These are phyloP conservation scores for Ceratocystis colombiana DNA, from an alignment of 2,329 filamentous ascomycete genomes.

Conservation along the genomic window DNA sequence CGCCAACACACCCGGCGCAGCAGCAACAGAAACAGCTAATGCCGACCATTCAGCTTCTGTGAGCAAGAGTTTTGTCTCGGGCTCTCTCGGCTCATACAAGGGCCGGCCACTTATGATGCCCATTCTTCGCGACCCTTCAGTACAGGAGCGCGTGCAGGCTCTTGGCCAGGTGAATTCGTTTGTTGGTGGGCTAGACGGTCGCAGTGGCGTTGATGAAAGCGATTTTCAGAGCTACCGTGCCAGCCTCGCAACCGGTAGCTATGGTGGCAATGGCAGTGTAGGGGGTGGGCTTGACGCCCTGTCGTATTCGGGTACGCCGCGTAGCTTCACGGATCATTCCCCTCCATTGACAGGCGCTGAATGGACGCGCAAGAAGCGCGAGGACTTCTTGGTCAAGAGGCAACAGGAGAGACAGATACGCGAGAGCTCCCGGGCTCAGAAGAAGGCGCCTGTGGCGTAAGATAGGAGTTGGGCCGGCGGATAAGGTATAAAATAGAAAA, in stretches of 20 bases:
- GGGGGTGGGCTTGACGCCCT: neutral
- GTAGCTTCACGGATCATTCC: slow-evolving; percentile 16
- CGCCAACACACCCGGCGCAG: slow-evolving; percentile 1
- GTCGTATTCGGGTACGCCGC: slow-evolving; percentile 14
- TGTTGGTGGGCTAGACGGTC: slow-evolving; percentile 45
- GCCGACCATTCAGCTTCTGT: slow-evolving; percentile 30
- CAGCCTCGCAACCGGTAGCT: slow-evolving; percentile 30
- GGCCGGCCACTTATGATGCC: slow-evolving; percentile 45
- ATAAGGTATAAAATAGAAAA: too few relatives aligned
- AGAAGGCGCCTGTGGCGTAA: slow-evolving; percentile 33
- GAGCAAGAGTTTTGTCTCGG: slow-evolving; percentile 33
- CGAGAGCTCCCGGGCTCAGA: slow-evolving; percentile 27
- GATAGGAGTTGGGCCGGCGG: neutral
- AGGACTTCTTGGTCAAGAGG: slow-evolving; percentile 23
- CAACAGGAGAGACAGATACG: slow-evolving; percentile 20
- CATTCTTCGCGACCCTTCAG: slow-evolving; percentile 40
- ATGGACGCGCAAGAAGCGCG: slow-evolving; percentile 34
- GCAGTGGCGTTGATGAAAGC: slow-evolving; percentile 40
- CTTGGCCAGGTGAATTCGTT: slow-evolving; percentile 43
- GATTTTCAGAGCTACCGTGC: slow-evolving; percentile 39
- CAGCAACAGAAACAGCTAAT: neutral
- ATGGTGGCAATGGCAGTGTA: neutral
- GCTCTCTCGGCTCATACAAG: slow-evolving; percentile 45
- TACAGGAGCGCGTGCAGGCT: slow-evolving; percentile 41
- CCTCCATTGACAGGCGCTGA: slow-evolving; percentile 19